Evolutionary conservation across 306 rosid genomes (phyloP).

Genomic region (Vachellia pachyceras): DNA sequence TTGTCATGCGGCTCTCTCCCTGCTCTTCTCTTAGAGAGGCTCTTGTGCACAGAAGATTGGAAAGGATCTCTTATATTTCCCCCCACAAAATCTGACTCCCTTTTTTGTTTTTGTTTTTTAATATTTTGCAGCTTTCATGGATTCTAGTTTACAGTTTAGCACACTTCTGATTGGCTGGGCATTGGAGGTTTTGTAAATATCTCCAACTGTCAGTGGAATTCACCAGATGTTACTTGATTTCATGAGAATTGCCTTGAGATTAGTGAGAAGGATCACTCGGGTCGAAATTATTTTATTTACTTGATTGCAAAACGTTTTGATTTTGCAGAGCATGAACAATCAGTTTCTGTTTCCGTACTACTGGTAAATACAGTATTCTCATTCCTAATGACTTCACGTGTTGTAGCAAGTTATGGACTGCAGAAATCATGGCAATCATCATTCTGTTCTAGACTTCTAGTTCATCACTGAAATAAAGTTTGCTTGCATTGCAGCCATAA

Average conservation of each 20-base stretch:
- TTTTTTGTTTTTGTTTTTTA: slow-evolving; percentile 18
- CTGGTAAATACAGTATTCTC: slow-evolving; percentile 48
- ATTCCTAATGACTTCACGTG: slow-evolving; percentile 39
- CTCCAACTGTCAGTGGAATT: slow-evolving; percentile 29
- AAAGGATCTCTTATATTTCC: background rate
- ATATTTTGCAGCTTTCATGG: slow-evolving; percentile 85
- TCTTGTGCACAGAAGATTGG: background rate
- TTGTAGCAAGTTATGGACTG: slow-evolving; percentile 45
- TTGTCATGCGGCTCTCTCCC: background rate
- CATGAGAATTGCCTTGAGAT: slow-evolving; percentile 34
- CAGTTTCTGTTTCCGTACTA: slow-evolving; percentile 47
- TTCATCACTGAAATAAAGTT: slow-evolving; percentile 47
- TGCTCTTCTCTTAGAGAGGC: background rate
- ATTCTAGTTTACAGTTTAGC: slow-evolving; percentile 89
- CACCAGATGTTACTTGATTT: slow-evolving; percentile 37
- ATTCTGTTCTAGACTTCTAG: slow-evolving; percentile 41
- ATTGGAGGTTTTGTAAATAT: slow-evolving; percentile 41
- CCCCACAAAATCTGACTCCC: slow-evolving; percentile 23
- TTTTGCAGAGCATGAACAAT: slow-evolving; percentile 49
- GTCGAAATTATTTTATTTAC: slow-evolving; percentile 43
- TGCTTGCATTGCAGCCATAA: slow-evolving; percentile 37
- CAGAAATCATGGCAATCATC: slow-evolving; percentile 44
- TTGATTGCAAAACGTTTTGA: slow-evolving; percentile 47
- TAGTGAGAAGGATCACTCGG: slow-evolving; percentile 33
- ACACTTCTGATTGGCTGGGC: slow-evolving; percentile 72